Evolutionary conservation across 1,139 yeast genomes (phyloP).

Genomic region (Martiniozyma asiatica): DNA sequence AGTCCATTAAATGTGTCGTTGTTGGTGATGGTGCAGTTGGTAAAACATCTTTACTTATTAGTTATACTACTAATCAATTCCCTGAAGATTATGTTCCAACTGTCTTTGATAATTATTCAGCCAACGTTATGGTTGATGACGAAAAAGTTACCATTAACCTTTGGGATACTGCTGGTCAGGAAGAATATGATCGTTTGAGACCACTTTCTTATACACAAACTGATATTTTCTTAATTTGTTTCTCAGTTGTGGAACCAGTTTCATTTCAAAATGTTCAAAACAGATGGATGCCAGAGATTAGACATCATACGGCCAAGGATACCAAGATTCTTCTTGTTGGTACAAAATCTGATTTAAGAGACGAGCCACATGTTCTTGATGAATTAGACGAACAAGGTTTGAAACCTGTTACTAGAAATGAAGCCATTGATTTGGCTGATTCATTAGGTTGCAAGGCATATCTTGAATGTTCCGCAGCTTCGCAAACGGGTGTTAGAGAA

Average conservation of each 20-base stretch:
- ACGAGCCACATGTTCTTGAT: conserved; percentile 66
- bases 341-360: conserved; percentile 77
- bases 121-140: conserved; percentile 74
- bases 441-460: conserved; percentile 66
- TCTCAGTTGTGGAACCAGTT: conserved; percentile 73
- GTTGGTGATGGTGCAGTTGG: conserved; percentile 98
- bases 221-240: conserved; percentile 78
- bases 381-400: conserved; percentile 52
- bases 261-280: conserved; percentile 66
- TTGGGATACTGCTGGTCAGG: conserved; percentile 98
- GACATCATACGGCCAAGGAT: conserved; percentile 72
- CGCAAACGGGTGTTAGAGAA: conserved; percentile 75
- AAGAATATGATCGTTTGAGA: conserved; percentile 82
- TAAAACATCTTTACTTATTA: conserved; percentile 76
- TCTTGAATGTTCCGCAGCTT: conserved; percentile 88
- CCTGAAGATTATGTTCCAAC: conserved; percentile 96
- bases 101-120: conserved; percentile 72
- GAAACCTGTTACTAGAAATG: conserved; percentile 49
- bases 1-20: conserved; percentile 88
- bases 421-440: conserved; percentile 57
- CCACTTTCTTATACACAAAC: conserved; percentile 91
- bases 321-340: conserved; percentile 73
- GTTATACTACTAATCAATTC: conserved; percentile 87
- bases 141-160: conserved; percentile 73
- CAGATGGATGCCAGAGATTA: conserved; percentile 81